These are phyloP conservation scores for Apiospora saccharicola DNA, from an alignment of 2,329 filamentous ascomycete genomes.

Conservation along the genomic window DNA sequence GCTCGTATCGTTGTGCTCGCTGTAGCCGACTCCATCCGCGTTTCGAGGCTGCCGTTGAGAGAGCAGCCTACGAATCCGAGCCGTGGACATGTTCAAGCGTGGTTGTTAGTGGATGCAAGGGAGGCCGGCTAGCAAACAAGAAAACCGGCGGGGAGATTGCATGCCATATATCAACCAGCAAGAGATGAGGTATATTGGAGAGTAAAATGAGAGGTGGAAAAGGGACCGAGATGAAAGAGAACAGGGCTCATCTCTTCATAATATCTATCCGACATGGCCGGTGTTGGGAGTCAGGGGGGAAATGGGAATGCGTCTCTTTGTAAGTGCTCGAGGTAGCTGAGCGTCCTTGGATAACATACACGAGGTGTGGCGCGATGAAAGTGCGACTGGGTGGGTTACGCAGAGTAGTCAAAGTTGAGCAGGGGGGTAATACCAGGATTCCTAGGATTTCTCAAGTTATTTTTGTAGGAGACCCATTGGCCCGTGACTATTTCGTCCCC, in stretches of 20 bases:
- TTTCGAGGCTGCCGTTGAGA: slow-evolving; percentile 41
- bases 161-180: slow-evolving; percentile 26
- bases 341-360: slow-evolving; percentile 11
- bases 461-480: slow-evolving; percentile 21
- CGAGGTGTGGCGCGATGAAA: slow-evolving; percentile 21
- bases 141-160: slow-evolving; percentile 34
- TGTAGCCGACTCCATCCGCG: slow-evolving; percentile 36
- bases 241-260: slow-evolving; percentile 17
- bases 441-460: slow-evolving; percentile 13
- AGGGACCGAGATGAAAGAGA: slow-evolving; percentile 12
- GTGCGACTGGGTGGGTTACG: slow-evolving; percentile 17
- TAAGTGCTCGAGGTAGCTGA: slow-evolving; percentile 4
- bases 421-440: neutral
- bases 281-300: slow-evolving; percentile 29
- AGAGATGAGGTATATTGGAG: slow-evolving; percentile 27
- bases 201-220: slow-evolving; percentile 8
- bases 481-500: slow-evolving; percentile 16
- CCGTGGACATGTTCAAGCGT: slow-evolving; percentile 47
- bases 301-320: slow-evolving; percentile 9
- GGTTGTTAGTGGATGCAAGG: slow-evolving; percentile 35
- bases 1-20: slow-evolving; percentile 27
- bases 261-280: slow-evolving; percentile 13
- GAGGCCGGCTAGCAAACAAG: slow-evolving; percentile 36
- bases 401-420: slow-evolving; percentile 17
- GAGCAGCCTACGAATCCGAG: slow-evolving; percentile 53